phyloP scores from a whole-genome alignment of 371 early-diverging fungal genomes.

The Cokeromyces recurvatus region DNA sequence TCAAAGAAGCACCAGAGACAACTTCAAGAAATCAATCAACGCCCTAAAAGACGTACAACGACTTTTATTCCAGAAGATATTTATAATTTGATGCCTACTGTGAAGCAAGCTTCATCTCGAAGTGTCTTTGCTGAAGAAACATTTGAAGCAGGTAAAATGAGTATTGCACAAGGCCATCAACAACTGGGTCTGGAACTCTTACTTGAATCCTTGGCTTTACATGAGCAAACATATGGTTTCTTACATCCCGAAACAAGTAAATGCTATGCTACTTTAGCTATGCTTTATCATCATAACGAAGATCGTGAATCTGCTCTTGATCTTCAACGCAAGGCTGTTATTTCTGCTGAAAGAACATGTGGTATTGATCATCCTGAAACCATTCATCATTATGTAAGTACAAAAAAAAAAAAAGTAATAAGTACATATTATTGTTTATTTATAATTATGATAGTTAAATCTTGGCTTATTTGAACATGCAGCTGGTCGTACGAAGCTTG shows the following conservation, averaged over 20 bases:
- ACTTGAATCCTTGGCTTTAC: slow-evolving; percentile 78
- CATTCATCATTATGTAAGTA: slow-evolving; percentile 78
- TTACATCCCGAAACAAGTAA: slow-evolving; percentile 86
- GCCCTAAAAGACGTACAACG: slow-evolving; percentile 25
- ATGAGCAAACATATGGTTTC: slow-evolving; percentile 90
- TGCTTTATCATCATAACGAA: slow-evolving; percentile 77
- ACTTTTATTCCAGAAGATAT: slow-evolving; percentile 76
- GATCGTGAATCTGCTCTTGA: slow-evolving; percentile 73
- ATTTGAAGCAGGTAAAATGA: slow-evolving; percentile 82
- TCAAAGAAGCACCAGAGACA: slow-evolving; percentile 10
- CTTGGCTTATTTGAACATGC: slow-evolving; percentile 86
- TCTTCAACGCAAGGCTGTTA: slow-evolving; percentile 83
- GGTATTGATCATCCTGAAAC: slow-evolving; percentile 91
- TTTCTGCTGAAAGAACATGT: slow-evolving; percentile 78
- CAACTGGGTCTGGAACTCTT: slow-evolving; percentile 78
- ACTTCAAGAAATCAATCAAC: background rate
- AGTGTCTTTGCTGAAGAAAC: slow-evolving; percentile 85
- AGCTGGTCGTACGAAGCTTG: slow-evolving; percentile 69
- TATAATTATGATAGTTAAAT: slow-evolving; percentile 49
- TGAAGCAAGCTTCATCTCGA: slow-evolving; percentile 70
- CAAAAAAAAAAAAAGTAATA: background rate
- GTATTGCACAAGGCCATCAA: slow-evolving; percentile 75
- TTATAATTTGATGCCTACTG: slow-evolving; percentile 74
- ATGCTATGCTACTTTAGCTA: slow-evolving; percentile 83
- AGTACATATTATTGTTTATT: no score